Percentiles rank a stretch among this genome's conserved stretches.
Evolutionary conservation across 768 basidiomycete genomes (phyloP).

Genomic region (Trametes punicea): DNA sequence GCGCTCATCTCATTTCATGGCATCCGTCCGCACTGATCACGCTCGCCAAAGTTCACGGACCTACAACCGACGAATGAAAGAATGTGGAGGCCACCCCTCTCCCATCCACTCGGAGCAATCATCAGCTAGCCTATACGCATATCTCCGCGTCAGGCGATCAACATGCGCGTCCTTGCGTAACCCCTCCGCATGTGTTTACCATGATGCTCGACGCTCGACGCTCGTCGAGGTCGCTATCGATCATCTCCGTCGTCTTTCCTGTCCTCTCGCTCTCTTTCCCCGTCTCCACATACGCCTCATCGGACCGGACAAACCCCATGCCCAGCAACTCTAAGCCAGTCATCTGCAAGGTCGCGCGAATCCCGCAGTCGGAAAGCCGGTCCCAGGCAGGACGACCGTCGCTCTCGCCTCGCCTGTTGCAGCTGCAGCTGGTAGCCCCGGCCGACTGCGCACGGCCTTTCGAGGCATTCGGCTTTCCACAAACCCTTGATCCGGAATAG

Average conservation of each 20-base stretch:
- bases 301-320: not conserved
- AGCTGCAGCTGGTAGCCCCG: not conserved
- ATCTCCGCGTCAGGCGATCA: constrained; percentile 13
- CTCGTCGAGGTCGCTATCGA: not conserved
- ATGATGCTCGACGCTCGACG: not conserved
- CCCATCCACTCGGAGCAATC: not conserved
- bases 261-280: too few relatives aligned
- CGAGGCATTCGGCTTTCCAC: too few relatives aligned
- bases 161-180: constrained; percentile 5
- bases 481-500: constrained; percentile 1
- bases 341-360: not conserved
- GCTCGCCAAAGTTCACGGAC: constrained; percentile 12
- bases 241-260: not conserved
- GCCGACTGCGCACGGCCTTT: too few relatives aligned
- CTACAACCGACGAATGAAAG: constrained; percentile 10
- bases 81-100: too few relatives aligned
- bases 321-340: not conserved
- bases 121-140: constrained; percentile 1
- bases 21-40: not conserved
- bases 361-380: not conserved
- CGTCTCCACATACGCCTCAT: not conserved
- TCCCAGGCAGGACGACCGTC: not conserved
- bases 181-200: constrained; percentile 12
- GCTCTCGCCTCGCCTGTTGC: not conserved
- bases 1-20: not conserved